Base-by-base conservation (phyloP, 2,329 filamentous ascomycete species). In the Apiospora phragmitis region DNA sequence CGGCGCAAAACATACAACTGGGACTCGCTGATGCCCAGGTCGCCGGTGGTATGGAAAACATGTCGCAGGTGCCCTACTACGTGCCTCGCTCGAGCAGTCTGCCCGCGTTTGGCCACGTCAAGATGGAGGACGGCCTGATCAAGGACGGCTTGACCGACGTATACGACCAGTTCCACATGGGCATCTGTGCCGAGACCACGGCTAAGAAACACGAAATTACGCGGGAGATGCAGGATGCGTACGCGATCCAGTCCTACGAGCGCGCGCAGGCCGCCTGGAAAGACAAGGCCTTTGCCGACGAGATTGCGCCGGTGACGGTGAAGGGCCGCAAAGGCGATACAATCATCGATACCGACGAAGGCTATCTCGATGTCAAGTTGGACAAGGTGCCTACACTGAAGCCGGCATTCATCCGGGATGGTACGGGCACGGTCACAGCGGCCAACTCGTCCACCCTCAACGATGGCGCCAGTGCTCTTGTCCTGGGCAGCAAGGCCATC, bases 81-180 rank as follows among this genome's bases (percentile, higher is more conserved):
- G 84, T 97, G 41, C 91, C 93, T 9, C 90, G 96, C 42, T 90
- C 94, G n/a, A 94, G 91, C 77, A 89, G 92, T 73, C 86, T 96
- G 75, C 93, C 95, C 1, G 85, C 94, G 0, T 98, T 98, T 78
- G 96, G 96, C 43, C 90, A 97, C 77, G 86, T 96, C 75, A 93
- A 93, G 82, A 85, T 97, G 82, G 92, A 97, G 81, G 96, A 99
- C 78, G 96, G 95, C 0, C 83, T 99, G 77, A 92, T 98, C 79
- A 96, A 96, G 81, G 96, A 99, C 78, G 96, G 96, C 0, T 84
- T 99, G 72, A 97, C 94, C 85, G 96, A 99, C 80, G 95, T 97
- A 18, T 99, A 98, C 83, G 94, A 97, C 81, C 90, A 97, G 80
- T 93, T 98, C 78, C 96, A 98, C 83, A 99, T 99, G 96, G 96